Conservation (phyloP, 352 stramenopile species). For the Pythium guiyangense region DNA sequence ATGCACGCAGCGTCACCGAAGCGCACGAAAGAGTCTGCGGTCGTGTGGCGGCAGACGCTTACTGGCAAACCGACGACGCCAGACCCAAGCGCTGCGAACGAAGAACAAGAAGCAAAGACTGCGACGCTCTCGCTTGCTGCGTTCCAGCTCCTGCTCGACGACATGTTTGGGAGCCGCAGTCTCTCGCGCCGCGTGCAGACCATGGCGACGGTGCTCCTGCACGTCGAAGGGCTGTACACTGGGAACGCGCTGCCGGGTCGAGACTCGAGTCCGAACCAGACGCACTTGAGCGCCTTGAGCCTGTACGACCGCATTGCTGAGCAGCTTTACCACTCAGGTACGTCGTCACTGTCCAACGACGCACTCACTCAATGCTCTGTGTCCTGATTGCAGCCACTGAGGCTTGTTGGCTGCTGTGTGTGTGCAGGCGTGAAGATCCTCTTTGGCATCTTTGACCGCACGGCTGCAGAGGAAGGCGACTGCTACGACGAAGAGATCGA, state of each 20-base stretch:
- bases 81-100: conserved; percentile 3
- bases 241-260: conserved; percentile 13
- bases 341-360: neutral
- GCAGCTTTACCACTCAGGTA: conserved; percentile 40
- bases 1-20: conserved; percentile 47
- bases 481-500: conserved; percentile 73
- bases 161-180: conserved; percentile 44
- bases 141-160: conserved; percentile 35
- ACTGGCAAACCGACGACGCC: conserved; percentile 2
- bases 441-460: conserved; percentile 68
- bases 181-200: conserved; percentile 52
- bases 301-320: conserved; percentile 34
- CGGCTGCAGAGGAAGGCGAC: conserved; percentile 64
- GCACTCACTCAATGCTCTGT: no score
- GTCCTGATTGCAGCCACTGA: no score
- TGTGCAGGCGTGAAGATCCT: conserved; percentile 44
- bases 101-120: conserved; percentile 3
- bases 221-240: conserved; percentile 30
- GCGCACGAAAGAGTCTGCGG: conserved; percentile 37
- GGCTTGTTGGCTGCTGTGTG: conserved; percentile 2
- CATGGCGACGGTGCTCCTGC: conserved; percentile 58
- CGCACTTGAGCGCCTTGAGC: conserved; percentile 23
- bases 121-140: conserved; percentile 22
- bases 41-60: conserved; percentile 43
- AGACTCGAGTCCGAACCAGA: conserved; percentile 16